Base-by-base conservation (phyloP, 176 grass and related monocot genomes). In the Oryza glaberrima region DNA sequence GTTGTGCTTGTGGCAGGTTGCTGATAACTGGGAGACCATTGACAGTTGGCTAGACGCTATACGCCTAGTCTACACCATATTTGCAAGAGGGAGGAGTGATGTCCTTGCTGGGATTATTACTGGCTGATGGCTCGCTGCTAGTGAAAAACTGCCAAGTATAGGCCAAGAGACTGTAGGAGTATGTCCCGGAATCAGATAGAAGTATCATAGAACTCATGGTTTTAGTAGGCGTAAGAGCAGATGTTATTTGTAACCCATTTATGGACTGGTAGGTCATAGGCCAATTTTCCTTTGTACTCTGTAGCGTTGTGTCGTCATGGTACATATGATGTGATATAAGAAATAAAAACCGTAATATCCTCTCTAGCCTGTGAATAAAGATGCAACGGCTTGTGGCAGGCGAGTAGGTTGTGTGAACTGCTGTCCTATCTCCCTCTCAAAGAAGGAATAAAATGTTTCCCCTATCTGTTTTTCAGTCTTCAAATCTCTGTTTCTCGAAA, bases 81-180 rank as follows among this genome's bases (percentile, higher is more conserved):
- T 91, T 82, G 90, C 96, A 15, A 99, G 88, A 91, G 96, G 91
- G 9, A 96, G 94, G 63, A 91, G 86, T 47, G 96, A 96, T 74
- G 89, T 99, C 61, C 94, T 99, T 81, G 96, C 96, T 16, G 94
- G 96, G 40, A 94, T 99, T 43, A 96, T 99, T 77, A 99, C 96
- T 52, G 94, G 94, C 67, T 99, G 83, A 91, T 81, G 52, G 32
- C 20, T 79, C 75, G 49, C 46, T 35, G 79, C 36, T 5, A 15
- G 47, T 80, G 69, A 3, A 54, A 66, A 65, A 60, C 36, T 68
- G 47, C 64, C 56, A 74, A 45, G 23, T 76, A 61, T 63, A 80
- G 49, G 16, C 8, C 6, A n/a, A 47, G 46, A 87, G 61, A 48
- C 40, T 79, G 48, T 65, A 58, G 54, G 54, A 58, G 54, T 58